Evolutionary conservation across 768 basidiomycete species (phyloP).

Genomic region (Boletales sp.): DNA sequence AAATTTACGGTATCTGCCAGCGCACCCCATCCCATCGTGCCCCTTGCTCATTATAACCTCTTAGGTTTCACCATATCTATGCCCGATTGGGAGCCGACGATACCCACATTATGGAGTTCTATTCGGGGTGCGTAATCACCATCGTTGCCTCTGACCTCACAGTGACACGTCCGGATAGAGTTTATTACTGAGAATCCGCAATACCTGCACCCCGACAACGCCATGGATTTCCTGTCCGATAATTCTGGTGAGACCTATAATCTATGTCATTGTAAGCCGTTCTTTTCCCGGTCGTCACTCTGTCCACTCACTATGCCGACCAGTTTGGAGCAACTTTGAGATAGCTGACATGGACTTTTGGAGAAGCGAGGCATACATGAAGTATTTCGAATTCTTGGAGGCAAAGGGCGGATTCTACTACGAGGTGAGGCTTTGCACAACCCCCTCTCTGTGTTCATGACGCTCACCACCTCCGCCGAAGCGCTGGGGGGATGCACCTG

Average conservation of each 20-base stretch:
- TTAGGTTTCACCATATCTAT: slow-evolving; percentile 61
- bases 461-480: slow-evolving; percentile 26
- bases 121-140: slow-evolving; percentile 42
- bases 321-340: slow-evolving; percentile 94
- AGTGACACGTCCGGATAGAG: slow-evolving; percentile 36
- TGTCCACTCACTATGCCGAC: not conserved
- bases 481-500: slow-evolving; percentile 95
- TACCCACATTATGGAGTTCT: slow-evolving; percentile 59
- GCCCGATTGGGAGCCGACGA: slow-evolving; percentile 62
- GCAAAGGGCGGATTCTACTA: slow-evolving; percentile 84
- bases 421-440: slow-evolving; percentile 44
- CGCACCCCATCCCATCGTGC: not conserved
- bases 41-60: not conserved
- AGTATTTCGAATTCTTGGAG: slow-evolving; percentile 83
- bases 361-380: slow-evolving; percentile 75
- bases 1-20: slow-evolving; percentile 43
- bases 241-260: slow-evolving; percentile 64
- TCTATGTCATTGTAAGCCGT: slow-evolving; percentile 54
- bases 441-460: not conserved
- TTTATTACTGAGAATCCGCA: slow-evolving; percentile 55
- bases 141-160: not conserved
- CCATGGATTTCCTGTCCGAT: slow-evolving; percentile 62
- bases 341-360: slow-evolving; percentile 84
- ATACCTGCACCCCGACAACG: slow-evolving; percentile 53
- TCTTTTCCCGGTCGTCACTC: not conserved